These are phyloP conservation scores for Urtica urens DNA, from an alignment of 306 rosid genomes.

Conservation along the genomic window DNA sequence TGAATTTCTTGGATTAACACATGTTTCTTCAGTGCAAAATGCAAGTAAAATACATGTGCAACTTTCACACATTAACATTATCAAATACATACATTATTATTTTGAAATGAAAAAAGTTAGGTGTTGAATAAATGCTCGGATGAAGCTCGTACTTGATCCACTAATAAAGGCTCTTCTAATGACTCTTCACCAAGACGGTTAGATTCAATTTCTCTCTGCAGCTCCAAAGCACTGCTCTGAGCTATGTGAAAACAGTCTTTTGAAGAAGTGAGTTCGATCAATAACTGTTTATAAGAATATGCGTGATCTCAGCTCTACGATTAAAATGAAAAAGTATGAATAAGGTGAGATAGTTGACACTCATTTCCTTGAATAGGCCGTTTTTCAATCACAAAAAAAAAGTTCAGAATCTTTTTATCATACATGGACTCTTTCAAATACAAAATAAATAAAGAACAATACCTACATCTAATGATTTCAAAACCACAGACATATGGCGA, in stretches of 20 bases:
- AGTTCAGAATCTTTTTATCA: background rate
- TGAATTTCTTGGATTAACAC: no score
- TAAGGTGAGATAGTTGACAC: background rate
- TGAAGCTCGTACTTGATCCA: constrained; percentile 50
- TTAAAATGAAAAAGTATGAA: background rate
- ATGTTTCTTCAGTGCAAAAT: no score
- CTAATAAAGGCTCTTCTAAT: constrained; percentile 49
- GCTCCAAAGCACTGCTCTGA: constrained; percentile 47
- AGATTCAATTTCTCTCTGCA: constrained; percentile 59
- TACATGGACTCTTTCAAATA: background rate
- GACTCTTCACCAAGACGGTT: constrained; percentile 37
- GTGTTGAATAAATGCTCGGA: constrained; percentile 12
- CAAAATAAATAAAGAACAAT: background rate
- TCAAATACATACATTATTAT: constrained; percentile 12
- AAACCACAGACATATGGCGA: no score
- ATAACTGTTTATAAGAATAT: background rate
- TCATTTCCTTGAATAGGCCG: background rate
- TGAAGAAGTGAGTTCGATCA: background rate
- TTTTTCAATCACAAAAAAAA: background rate
- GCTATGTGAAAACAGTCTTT: constrained; percentile 55
- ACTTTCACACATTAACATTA: no score
- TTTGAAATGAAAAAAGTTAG: no score
- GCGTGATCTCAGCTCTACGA: background rate
- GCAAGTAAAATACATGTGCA: no score
- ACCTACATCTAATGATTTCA: no score